Base-by-base conservation (phyloP, 169 alveolate genomes). In the Perkinsus olseni region DNA sequence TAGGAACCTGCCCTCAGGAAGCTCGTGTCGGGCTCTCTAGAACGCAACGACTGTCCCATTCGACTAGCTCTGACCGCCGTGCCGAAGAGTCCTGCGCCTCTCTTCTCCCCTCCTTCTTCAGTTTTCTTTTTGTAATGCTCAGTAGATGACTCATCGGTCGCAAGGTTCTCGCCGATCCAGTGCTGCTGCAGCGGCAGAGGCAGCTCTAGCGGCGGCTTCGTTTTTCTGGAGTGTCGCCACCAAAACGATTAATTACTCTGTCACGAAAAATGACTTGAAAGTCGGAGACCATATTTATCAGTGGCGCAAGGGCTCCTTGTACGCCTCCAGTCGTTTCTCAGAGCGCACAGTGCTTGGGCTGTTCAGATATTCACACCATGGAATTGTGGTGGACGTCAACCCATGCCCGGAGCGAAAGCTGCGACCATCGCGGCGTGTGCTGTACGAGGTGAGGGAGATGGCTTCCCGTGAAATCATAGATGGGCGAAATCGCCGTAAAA, bases 371-470 rank as follows among this genome's bases (percentile, higher is more conserved):
- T 62, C 82, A 28, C 82, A 62, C 34, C 82, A 62, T 62, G 82
- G 82, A 13, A 62, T 62, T 24, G 31, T 62, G 8, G 82, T 62
- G 82, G 82, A 62, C 34, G 31, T 62, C 82, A 62, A 62, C 82
- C 82, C 82, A 24, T 62, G 82, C 31, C 82, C 82, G n/a, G 34
- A 62, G 17, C 82, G 82, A 62, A 24, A 62, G 36, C 82, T 62
- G 82, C 34, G 82, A 62, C 82, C 82, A 62, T 62, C 82, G 82
- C 82, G 82, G 82, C 28, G 82, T 62, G 82, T 62, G 82, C 82
- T 62, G 82, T 62, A 62, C 28, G 82, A 62, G 13, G 34, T 62
- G 37, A 40, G 50, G 50, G 50, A 11, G 31, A 24, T 62, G 82
- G 82, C 82, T 62, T 3, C 31, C 34, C 31, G 62, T 45, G 24